Base-by-base conservation (phyloP, 1,284 basidiomycete genomes). In the Ganoderma sinense region DNA sequence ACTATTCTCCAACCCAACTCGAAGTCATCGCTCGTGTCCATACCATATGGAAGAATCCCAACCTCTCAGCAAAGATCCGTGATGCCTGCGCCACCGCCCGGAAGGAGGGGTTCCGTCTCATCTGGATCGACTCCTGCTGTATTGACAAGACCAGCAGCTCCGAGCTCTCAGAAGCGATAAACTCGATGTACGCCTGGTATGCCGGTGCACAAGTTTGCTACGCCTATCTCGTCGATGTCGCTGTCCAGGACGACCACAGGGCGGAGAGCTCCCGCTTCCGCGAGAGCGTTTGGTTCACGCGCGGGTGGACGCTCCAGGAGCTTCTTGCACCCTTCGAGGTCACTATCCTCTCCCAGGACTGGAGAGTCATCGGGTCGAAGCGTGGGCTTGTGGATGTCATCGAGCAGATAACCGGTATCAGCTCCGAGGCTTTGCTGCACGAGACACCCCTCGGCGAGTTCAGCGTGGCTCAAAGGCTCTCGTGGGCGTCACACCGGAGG, bases 101-200 rank as follows among this genome's bases (percentile, higher is more conserved):
- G 13, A 33, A 31, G 23, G 16, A 56, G 14, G 55, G 55, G 0
- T 56, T 14, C 23, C 55, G 31, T 4, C 31, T 16, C 29, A 14
- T 56, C 11, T 56, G 55, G 55, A 31, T 56, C 16, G 55, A 56
- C 23, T 56, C 55, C 14, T 56, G 55, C 55, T 56, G 55, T 29
- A 56, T 56, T 14, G 55, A 56, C 23, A 56, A 56, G 55, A 26
- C n/a, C 5, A 56, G 55, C 55, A 56, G 55, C 55, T 10, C 29
- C 7, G 55, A 56, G 55, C 55, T 56, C 0, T 56, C 55, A 6
- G 55, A 56, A 29, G 26, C 55, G 26, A 56, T 56, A 26, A 56
- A 56, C 55, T 56, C 55, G 10, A 56, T 56, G 55, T 56, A 56
- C 31, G 14, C 6, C 16, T 56, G 55, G 55, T 56, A 56, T 16